Evolutionary conservation across 148 eudicot genomes (phyloP), one percentile per base, ranked within the genome.

Genomic region (Vaccinium myrtillus): DNA sequence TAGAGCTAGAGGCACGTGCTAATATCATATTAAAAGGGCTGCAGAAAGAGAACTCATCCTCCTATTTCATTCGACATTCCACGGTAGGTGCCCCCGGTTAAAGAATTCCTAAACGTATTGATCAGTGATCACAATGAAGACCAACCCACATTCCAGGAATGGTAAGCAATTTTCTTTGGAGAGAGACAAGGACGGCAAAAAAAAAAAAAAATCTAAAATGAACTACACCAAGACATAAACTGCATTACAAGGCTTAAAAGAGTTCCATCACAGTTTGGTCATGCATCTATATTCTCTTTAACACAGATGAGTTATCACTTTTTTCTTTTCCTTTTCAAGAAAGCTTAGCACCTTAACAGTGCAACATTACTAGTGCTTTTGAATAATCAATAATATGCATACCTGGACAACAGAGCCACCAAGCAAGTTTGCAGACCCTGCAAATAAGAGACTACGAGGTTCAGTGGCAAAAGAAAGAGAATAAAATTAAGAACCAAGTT

Each of bases 351-450:
- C 23, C 8, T 36, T 48, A 75, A 85, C 16, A 50, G 10, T 6
- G 18, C 25, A 15, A 5, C 32, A 83, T 9, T 23, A 32, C 4
- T 25, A 43, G 36, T 73, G 63, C 32, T 74, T 49, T 77, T 55
- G 63, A 71, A 77, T 84, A 50, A 27, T 73, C 43, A 78, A 83
- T 14, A 59, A 51, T 13, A 82, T 39, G 78, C 87, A 81, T 95
- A 97, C 99, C 98, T 93, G 85, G 98, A 94, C 79, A 95, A 86
- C 76, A 95, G 87, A 74, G 99, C 90, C 82, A 95, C 99, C 91
- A 94, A 89, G 89, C 99, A 97, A 73, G 98, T 97, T 88, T 95
- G 98, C 90, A 97, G 87, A 83, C 99, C 99, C 99, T 97, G 98
- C 78, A 86, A 58, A 53, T 65, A 49, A 58, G 84, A 83, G 65